These are phyloP conservation scores for Sindora glabra DNA, from an alignment of 306 rosid species.

Conservation along the genomic window DNA sequence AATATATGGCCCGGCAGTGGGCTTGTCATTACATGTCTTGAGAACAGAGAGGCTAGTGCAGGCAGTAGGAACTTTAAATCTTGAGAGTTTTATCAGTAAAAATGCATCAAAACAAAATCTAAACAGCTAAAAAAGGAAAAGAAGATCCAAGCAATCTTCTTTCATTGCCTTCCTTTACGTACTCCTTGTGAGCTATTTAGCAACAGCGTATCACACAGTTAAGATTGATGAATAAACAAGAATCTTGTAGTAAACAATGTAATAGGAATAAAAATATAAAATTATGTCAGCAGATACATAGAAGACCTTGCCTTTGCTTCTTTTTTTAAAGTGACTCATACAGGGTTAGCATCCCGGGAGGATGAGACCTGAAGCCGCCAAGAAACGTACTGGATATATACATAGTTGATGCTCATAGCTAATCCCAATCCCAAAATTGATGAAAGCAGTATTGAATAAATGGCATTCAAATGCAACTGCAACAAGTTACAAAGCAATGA, in stretches of 20 bases:
- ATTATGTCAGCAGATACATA: neutral
- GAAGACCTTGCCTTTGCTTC: slow-evolving; percentile 8
- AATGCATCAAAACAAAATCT: neutral
- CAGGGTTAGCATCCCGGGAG: slow-evolving; percentile 40
- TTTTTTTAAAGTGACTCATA: slow-evolving; percentile 24
- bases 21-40: too few species aligned
- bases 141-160: neutral
- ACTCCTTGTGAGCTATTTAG: slow-evolving; percentile 2
- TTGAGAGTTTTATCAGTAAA: too few species aligned
- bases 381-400: slow-evolving; percentile 45
- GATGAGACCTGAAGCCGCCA: slow-evolving; percentile 75
- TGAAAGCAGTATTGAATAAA: slow-evolving; percentile 68
- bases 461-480: slow-evolving; percentile 67
- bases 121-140: too few species aligned
- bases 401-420: slow-evolving; percentile 65
- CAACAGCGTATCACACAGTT: neutral
- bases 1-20: too few species aligned
- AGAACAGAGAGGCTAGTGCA: too few species aligned
- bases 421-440: slow-evolving; percentile 71
- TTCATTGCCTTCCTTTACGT: slow-evolving; percentile 6
- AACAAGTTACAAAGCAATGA: slow-evolving; percentile 12
- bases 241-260: neutral
- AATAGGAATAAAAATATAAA: too few species aligned
- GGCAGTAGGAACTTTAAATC: too few species aligned
- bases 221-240: neutral